Percentiles rank a stretch among this genome's conserved stretches.
Evolutionary conservation across 2,329 filamentous ascomycete species (phyloP).

Genomic region (Curvularia verruculosa): DNA sequence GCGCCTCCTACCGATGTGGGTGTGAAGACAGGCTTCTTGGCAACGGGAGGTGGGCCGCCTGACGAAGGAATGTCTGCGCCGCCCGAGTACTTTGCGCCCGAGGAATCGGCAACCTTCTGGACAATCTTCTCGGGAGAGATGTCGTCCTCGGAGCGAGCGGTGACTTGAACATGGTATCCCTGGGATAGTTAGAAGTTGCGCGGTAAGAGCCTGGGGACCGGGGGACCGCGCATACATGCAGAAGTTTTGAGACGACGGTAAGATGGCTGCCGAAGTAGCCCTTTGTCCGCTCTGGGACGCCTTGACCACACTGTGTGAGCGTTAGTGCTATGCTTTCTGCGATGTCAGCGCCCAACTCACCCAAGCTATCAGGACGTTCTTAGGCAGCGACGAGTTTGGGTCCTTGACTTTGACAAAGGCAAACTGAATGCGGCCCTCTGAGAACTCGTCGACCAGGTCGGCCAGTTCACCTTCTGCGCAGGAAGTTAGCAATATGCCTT

Average conservation of each 20-base stretch:
- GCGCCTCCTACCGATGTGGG: conserved; percentile 69
- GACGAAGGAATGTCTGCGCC: conserved; percentile 62
- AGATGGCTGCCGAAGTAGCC: conserved; percentile 98
- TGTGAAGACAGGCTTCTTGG: conserved; percentile 91
- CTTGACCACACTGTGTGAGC: conserved; percentile 76
- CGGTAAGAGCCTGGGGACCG: neutral
- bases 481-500: conserved; percentile 32
- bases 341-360: conserved; percentile 46
- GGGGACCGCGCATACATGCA: conserved; percentile 67
- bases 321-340: conserved; percentile 16
- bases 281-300: conserved; percentile 97
- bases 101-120: conserved; percentile 92
- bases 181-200: conserved; percentile 44
- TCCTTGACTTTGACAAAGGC: conserved; percentile 97
- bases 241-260: conserved; percentile 84
- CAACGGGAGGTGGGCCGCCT: conserved; percentile 68
- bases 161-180: conserved; percentile 98
- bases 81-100: conserved; percentile 90
- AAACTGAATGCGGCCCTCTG: conserved; percentile 94
- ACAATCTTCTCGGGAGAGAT: conserved; percentile 86
- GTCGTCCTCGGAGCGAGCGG: conserved; percentile 87
- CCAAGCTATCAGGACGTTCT: conserved; percentile 93
- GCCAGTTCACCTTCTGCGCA: conserved; percentile 81
- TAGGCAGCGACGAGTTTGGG: conserved; percentile 85
- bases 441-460: conserved; percentile 94